Evolutionary conservation across 192 early-diverging fungal genomes (phyloP), one percentile per base, ranked within the genome.

Genomic region (Coemansia sp.): DNA sequence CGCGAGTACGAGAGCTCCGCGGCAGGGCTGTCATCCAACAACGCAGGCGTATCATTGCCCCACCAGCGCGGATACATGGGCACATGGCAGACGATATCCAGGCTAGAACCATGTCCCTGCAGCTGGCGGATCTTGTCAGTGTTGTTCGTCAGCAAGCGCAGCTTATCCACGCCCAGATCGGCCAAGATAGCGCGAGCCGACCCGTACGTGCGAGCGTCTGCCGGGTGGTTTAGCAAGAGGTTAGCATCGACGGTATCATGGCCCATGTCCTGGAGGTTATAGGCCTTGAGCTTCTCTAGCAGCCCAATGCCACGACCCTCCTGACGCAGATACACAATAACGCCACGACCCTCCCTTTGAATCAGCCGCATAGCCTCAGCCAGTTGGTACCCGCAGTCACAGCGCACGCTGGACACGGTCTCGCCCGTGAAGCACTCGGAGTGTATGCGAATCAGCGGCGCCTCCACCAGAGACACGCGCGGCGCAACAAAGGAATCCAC

Each of bases 381-480:
- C 59, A 98, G 82, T 70, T 98, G 95, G 65, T 95, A 94, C 13
- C 90, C 94, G 79, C 96, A 99, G 76, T 99, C 96, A 68, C 96
- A 99, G 10, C 96, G 86, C 59, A 86, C 87, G 10, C 91, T 93
- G 21, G 91, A 89, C 3, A 97, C 87, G 0, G 93, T 97, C 69
- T 99, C 96, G 47, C 96, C 95, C 0, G 96, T 99, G 64, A 95
- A 97, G 70, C 96, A 99, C 69, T 93, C 95, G 0, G 95, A 97
- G 70, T 99, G 96, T 45, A 99, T 95, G 21, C 96, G 88, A 11
- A 90, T 91, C 39, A 99, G 69, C 23, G 95, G 93, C n/a, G 64
- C 72, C 35, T 70, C 69, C 1, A 80, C 69, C 12, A 80, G 63
- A 14, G 77, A 65, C 43, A 80, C 52, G 5, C 72, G 77, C 12